These are phyloP conservation scores for Scedosporium minutisporum DNA, from an alignment of 2,329 filamentous ascomycete species.

Conservation along the genomic window DNA sequence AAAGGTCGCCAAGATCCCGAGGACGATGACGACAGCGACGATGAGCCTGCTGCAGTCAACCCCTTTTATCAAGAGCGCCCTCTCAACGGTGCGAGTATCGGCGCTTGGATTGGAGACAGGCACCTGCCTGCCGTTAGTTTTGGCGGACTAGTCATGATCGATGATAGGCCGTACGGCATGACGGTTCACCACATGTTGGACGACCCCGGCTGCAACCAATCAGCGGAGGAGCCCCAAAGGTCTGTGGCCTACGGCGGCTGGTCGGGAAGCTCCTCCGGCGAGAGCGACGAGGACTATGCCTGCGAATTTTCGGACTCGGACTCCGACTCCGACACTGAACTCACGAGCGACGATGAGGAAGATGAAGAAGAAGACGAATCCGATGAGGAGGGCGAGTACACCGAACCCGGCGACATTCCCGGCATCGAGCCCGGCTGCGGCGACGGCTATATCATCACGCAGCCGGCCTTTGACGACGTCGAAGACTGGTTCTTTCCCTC, in stretches of 20 bases:
- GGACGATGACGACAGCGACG: conserved; percentile 22
- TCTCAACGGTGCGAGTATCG: conserved; percentile 82
- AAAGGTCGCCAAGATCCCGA: conserved; percentile 6
- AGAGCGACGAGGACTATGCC: conserved; percentile 42
- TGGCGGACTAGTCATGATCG: conserved; percentile 76
- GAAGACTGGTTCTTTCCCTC: conserved; percentile 73
- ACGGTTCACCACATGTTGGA: conserved; percentile 96
- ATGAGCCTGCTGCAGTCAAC: conserved; percentile 45
- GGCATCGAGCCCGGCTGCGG: conserved; percentile 68
- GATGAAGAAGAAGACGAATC: conserved; percentile 40
- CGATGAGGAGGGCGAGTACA: conserved; percentile 45
- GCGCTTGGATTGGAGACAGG: conserved; percentile 74
- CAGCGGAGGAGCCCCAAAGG: not conserved
- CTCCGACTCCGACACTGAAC: conserved; percentile 44
- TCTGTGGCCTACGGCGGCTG: conserved; percentile 5
- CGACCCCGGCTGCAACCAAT: conserved; percentile 39
- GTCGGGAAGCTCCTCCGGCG: conserved; percentile 16
- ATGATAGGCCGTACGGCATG: conserved; percentile 82
- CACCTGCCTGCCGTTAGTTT: conserved; percentile 88
- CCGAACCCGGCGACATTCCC: conserved; percentile 64
- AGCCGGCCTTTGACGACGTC: conserved; percentile 83
- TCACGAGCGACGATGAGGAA: conserved; percentile 39
- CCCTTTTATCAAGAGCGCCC: conserved; percentile 70
- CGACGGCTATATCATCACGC: conserved; percentile 73
- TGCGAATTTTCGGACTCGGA: conserved; percentile 56